phyloP scores from a whole-genome alignment of 805 yeast genomes.

The Scheffersomyces amazonensis region DNA sequence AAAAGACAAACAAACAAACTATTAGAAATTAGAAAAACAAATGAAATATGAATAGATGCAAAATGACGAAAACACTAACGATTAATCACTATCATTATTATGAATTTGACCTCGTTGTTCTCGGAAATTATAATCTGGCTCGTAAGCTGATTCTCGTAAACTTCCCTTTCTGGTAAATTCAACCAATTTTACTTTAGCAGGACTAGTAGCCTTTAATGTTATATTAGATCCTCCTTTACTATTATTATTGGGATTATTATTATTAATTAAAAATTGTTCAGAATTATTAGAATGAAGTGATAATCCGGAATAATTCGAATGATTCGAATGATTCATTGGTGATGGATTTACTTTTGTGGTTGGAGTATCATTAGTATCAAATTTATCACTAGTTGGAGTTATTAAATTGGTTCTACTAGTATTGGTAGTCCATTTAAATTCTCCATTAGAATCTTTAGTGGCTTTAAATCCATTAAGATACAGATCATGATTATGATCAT shows the following conservation, averaged over 20 bases:
- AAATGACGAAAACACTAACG: neutral
- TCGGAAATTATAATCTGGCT: slow-evolving; percentile 22
- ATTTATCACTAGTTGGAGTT: slow-evolving; percentile 10
- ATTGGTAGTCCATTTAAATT: slow-evolving; percentile 26
- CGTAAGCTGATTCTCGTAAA: slow-evolving; percentile 37
- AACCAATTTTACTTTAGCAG: slow-evolving; percentile 38
- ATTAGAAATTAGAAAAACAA: no score
- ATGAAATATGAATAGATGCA: neutral
- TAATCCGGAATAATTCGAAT: slow-evolving; percentile 16
- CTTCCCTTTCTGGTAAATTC: slow-evolving; percentile 46
- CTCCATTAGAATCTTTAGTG: slow-evolving; percentile 24
- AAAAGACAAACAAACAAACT: neutral
- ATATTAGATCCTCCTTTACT: neutral
- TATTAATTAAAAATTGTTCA: slow-evolving; percentile 7
- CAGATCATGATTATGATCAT: no score
- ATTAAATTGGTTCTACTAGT: slow-evolving; percentile 5
- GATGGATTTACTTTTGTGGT: slow-evolving; percentile 2
- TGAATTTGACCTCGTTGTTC: slow-evolving; percentile 36
- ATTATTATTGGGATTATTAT: neutral
- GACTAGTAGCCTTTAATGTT: neutral
- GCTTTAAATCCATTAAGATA: no score
- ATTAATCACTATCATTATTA: slow-evolving; percentile 27
- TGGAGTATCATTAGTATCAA: slow-evolving; percentile 5
- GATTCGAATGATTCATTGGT: slow-evolving; percentile 7
- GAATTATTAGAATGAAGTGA: slow-evolving; percentile 15